Evolutionary conservation across 257 asterid species (phyloP), one percentile per base, ranked within the genome.

Genomic region (Paulownia fortunei): DNA sequence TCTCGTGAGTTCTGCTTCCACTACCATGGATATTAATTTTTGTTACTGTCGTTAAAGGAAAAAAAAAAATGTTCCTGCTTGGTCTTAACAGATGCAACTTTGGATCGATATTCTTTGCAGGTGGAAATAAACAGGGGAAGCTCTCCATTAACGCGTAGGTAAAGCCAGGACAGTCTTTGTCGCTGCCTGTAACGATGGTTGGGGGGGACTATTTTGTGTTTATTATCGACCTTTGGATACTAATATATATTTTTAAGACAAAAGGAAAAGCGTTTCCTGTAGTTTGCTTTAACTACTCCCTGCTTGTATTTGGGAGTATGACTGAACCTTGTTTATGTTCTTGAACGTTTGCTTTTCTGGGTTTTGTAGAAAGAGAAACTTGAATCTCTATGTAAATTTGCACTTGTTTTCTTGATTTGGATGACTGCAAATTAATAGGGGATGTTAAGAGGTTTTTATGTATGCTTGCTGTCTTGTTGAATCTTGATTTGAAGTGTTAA

Each of bases 41-140:
- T 39, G 0, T 0, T 52, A 2, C 39, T 21, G 8, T 51, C 9
- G 2, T 32, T n/a, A n/a, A n/a, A n/a, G n/a, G n/a, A 4, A 4
- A 1, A 18, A 8, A 15, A 34, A 2, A 2, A 8, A 8, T 18
- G 36, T 23, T 8, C 2, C 12, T 59, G 46, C 39, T 24, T 58
- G 4, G 16, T 23, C 18, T 37, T 78, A 46, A 36, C 13, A 5
- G 36, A 13, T 67, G 4, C 16, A 21, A 18, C 3, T 36, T 76
- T 1, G 51, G 46, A 61, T 51, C 5, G 6, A n/a, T 42, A 18
- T 69, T 26, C 6, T 37, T 55, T 77, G 87, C 86, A 92, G 96
- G 91, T 77, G 92, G 88, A 68, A 69, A 83, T 19, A 86, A 87
- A 83, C 85, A 76, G 47, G 90, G 88, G 41, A 87, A 89, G 79